Percentiles rank a stretch among this genome's conserved stretches.
Conservation (phyloP, 2,329 filamentous ascomycete genomes). For the Microsporum canis region DNA sequence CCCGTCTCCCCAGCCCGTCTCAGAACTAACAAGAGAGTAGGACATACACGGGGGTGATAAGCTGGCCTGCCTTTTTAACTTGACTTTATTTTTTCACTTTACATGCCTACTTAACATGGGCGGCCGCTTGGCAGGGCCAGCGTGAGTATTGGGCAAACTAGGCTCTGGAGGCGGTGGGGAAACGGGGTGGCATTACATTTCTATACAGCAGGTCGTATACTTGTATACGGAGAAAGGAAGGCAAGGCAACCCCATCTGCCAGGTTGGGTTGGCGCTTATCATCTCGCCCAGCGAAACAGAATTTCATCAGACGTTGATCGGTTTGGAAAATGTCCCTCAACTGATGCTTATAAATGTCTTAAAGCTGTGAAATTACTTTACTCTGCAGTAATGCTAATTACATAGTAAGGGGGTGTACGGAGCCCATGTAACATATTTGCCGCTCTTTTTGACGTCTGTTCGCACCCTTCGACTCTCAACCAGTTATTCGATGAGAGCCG, state of each 20-base stretch:
- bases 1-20: not conserved
- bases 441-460: not conserved
- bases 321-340: not conserved
- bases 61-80: not conserved
- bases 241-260: not conserved
- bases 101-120: not conserved
- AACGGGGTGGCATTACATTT: not conserved
- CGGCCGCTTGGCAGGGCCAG: not conserved
- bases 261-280: not conserved
- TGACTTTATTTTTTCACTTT: not conserved
- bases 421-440: not conserved
- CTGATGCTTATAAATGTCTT: not conserved
- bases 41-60: too few relatives aligned
- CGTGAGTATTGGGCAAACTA: not conserved
- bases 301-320: not conserved
- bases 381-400: not conserved
- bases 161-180: not conserved
- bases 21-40: not conserved
- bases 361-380: not conserved
- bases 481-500: not conserved
- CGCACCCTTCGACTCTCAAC: not conserved
- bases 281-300: not conserved
- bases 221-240: not conserved
- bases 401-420: not conserved
- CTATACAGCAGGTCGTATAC: not conserved